phyloP scores from a whole-genome alignment of 2,329 filamentous ascomycete species.

The Penicillium vulpinum region DNA sequence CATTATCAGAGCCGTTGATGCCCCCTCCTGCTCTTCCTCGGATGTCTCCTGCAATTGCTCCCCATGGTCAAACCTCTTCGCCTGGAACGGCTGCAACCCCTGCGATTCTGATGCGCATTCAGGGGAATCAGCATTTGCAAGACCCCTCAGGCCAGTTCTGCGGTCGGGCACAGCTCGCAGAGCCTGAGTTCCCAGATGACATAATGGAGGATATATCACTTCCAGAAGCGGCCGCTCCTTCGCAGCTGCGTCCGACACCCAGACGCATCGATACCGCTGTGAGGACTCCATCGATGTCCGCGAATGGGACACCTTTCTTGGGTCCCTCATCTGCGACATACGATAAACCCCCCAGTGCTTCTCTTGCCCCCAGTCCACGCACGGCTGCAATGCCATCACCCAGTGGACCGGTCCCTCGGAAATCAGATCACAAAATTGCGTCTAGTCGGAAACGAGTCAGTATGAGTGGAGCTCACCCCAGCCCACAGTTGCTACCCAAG shows the following conservation, averaged over 20 bases:
- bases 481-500: constrained; percentile 80
- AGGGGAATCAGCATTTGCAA: constrained; percentile 48
- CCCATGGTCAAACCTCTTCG: constrained; percentile 30
- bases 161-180: constrained; percentile 35
- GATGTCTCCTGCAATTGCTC: constrained; percentile 42
- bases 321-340: constrained; percentile 38
- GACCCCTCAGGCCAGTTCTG: constrained; percentile 39
- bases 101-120: constrained; percentile 80
- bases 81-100: constrained; percentile 71
- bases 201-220: constrained; percentile 68
- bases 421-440: constrained; percentile 51
- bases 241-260: constrained; percentile 46
- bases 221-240: constrained; percentile 67
- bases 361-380: constrained; percentile 54
- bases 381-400: constrained; percentile 55
- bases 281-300: constrained; percentile 58
- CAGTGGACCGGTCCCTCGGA: constrained; percentile 43
- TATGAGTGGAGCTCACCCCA: constrained; percentile 71
- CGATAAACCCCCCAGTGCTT: constrained; percentile 29
- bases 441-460: constrained; percentile 65
- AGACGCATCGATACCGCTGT: constrained; percentile 52
- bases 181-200: constrained; percentile 51
- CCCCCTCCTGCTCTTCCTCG: constrained; percentile 50
- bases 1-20: constrained; percentile 53
- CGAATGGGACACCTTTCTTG: constrained; percentile 59